Conservation (phyloP, 306 rosid genomes). For the Lathyrus tuberosus region DNA sequence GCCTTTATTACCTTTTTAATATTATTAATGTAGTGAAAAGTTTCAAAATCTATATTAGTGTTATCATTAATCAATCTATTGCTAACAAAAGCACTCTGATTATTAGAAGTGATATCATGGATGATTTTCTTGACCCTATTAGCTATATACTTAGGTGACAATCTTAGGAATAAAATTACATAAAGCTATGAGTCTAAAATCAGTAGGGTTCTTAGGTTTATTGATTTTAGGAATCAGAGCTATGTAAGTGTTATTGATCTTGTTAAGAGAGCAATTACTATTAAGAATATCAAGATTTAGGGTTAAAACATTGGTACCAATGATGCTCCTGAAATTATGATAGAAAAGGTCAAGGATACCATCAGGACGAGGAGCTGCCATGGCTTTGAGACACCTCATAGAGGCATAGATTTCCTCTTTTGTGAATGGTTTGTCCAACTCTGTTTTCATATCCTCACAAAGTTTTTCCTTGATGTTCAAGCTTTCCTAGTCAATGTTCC, state of each 20-base stretch:
- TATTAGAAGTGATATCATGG: not conserved
- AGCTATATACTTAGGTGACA: not conserved
- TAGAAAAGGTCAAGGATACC: too few species aligned
- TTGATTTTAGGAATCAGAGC: not conserved
- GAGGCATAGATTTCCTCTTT: too few species aligned
- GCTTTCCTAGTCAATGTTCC: too few species aligned
- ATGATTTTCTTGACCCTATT: not conserved
- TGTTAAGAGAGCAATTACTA: not conserved
- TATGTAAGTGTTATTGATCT: not conserved
- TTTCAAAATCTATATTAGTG: not conserved
- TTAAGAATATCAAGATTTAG: not conserved
- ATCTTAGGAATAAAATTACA: not conserved
- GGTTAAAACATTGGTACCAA: too few species aligned
- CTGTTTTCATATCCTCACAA: too few species aligned
- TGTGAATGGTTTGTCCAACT: too few species aligned
- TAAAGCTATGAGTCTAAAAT: not conserved
- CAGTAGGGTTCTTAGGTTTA: not conserved
- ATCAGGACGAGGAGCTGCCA: too few species aligned
- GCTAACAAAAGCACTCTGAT: not conserved
- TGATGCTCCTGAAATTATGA: too few species aligned
- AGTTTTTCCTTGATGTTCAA: too few species aligned
- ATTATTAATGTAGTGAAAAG: not conserved
- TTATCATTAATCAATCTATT: not conserved
- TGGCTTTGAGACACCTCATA: too few species aligned
- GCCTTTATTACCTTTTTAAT: too few species aligned